phyloP scores from a whole-genome alignment of 768 basidiomycete species.

The Pleurotus cornucopiae region DNA sequence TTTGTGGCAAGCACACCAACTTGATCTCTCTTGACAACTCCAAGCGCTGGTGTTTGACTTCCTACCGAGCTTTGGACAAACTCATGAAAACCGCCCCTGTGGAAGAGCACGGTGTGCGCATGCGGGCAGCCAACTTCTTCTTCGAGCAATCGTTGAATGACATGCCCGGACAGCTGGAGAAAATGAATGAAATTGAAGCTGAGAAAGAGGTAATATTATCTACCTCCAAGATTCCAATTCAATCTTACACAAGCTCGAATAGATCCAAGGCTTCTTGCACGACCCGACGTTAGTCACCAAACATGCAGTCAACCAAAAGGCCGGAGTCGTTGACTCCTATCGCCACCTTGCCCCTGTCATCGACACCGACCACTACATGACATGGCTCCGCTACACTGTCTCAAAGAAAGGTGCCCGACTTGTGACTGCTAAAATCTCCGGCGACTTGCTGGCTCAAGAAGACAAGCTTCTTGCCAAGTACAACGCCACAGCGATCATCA shows the following conservation, averaged over 20 bases:
- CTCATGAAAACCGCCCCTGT: slow-evolving; percentile 16
- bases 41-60: slow-evolving; percentile 30
- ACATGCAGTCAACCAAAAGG: slow-evolving; percentile 22
- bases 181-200: slow-evolving; percentile 24
- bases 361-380: slow-evolving; percentile 32
- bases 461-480: slow-evolving; percentile 20
- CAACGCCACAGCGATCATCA: slow-evolving; percentile 26
- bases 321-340: slow-evolving; percentile 31
- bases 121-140: slow-evolving; percentile 31
- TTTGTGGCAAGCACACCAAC: slow-evolving; percentile 34
- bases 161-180: slow-evolving; percentile 21
- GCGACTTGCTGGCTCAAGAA: slow-evolving; percentile 25
- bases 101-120: slow-evolving; percentile 26
- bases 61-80: slow-evolving; percentile 27
- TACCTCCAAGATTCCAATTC: neutral
- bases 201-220: neutral
- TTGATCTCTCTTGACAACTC: slow-evolving; percentile 26
- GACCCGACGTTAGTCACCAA: slow-evolving; percentile 18
- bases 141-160: slow-evolving; percentile 22
- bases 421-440: slow-evolving; percentile 23
- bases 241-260: neutral
- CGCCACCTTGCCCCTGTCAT: slow-evolving; percentile 28
- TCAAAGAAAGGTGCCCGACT: slow-evolving; percentile 24
- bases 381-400: slow-evolving; percentile 23
- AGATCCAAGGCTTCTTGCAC: slow-evolving; percentile 22